phyloP scores from a whole-genome alignment of 345 rosid species.

The Rhizophora mangle region DNA sequence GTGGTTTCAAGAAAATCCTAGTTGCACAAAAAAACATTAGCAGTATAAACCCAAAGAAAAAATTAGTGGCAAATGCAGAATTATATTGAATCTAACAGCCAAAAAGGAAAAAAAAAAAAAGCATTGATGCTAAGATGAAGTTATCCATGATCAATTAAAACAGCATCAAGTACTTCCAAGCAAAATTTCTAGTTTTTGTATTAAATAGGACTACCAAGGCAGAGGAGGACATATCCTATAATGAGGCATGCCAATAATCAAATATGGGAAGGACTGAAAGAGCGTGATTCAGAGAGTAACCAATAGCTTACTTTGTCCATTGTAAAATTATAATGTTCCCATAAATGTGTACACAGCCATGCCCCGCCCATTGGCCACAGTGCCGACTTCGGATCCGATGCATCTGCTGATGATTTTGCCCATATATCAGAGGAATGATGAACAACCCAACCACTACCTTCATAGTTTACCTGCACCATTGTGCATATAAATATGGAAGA shows the following conservation, averaged over 20 bases:
- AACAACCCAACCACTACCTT: slow-evolving; percentile 78
- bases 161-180: too few species aligned
- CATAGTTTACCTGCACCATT: slow-evolving; percentile 68
- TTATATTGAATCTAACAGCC: background rate
- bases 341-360: slow-evolving; percentile 95
- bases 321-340: slow-evolving; percentile 87
- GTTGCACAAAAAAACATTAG: background rate
- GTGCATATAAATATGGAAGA: background rate
- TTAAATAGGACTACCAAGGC: too few species aligned
- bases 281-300: background rate
- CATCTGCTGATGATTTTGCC: slow-evolving; percentile 87
- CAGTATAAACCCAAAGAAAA: background rate
- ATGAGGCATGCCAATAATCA: background rate
- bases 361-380: slow-evolving; percentile 99
- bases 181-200: too few species aligned
- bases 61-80: background rate
- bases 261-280: background rate
- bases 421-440: slow-evolving; percentile 87
- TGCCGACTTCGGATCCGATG: slow-evolving; percentile 62
- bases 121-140: too few species aligned
- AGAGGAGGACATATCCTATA: too few species aligned
- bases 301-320: slow-evolving; percentile 59
- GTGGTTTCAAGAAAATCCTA: slow-evolving; percentile 72
- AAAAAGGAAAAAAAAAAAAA: background rate
- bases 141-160: too few species aligned